A percentile compares a stretch with the other conserved stretches of the same genome.
Evolutionary conservation across 2,329 filamentous ascomycete genomes (phyloP).

Genomic region (Aureobasidium sp.): DNA sequence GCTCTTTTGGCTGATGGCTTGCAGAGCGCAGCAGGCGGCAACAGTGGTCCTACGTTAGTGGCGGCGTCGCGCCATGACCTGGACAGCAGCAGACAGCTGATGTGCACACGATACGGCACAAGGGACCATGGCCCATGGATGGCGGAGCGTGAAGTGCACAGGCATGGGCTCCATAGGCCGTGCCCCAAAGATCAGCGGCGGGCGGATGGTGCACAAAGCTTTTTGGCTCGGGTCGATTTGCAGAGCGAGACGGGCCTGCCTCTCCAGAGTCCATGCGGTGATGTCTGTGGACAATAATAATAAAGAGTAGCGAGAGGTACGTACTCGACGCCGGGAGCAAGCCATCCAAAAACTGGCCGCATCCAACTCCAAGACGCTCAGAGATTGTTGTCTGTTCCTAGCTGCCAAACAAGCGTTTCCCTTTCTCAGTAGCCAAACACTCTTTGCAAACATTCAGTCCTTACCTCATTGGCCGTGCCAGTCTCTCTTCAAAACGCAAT

Average conservation of each 20-base stretch:
- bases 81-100: neutral
- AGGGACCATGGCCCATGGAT: neutral
- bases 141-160: slow-evolving; percentile 2
- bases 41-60: slow-evolving; percentile 7
- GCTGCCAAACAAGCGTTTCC: neutral
- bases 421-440: slow-evolving; percentile 8
- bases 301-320: slow-evolving; percentile 10
- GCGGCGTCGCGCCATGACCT: slow-evolving; percentile 4
- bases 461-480: slow-evolving; percentile 10
- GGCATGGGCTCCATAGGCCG: neutral
- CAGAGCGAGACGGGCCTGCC: slow-evolving; percentile 11
- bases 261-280: slow-evolving; percentile 11
- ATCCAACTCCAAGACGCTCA: neutral
- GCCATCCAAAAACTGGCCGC: slow-evolving; percentile 2
- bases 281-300: slow-evolving; percentile 11
- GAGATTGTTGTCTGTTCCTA: neutral
- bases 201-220: slow-evolving; percentile 7
- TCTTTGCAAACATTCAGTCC: slow-evolving; percentile 10
- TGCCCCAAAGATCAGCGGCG: slow-evolving; percentile 3
- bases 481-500: neutral
- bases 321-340: neutral
- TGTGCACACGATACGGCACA: slow-evolving; percentile 4
- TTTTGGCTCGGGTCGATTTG: neutral
- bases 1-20: slow-evolving; percentile 4
- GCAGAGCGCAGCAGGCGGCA: slow-evolving; percentile 1